Conservation (phyloP, 2,329 filamentous ascomycete species). For the Chlorencoelia australis region DNA sequence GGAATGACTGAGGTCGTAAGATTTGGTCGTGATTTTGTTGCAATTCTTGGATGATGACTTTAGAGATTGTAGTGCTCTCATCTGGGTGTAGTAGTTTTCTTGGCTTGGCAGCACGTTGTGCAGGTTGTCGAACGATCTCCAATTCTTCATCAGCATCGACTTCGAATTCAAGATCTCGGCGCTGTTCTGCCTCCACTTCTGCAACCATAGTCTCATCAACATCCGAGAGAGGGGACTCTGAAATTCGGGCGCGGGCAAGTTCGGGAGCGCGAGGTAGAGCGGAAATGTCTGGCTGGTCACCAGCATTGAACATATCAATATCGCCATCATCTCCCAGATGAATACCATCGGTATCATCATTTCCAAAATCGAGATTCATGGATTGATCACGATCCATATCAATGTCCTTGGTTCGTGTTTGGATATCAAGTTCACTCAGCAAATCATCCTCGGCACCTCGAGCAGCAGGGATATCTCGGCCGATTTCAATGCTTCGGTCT, state of each 20-base stretch:
- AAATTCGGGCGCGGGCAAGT: slow-evolving; percentile 49
- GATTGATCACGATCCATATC: slow-evolving; percentile 42
- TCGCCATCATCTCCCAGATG: slow-evolving; percentile 53
- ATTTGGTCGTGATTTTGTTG: slow-evolving; percentile 82
- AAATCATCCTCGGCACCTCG: slow-evolving; percentile 61
- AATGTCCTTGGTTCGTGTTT: slow-evolving; percentile 44
- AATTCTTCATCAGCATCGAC: slow-evolving; percentile 43
- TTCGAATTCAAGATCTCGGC: slow-evolving; percentile 45
- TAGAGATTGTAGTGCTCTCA: slow-evolving; percentile 62
- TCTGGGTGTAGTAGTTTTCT: slow-evolving; percentile 81
- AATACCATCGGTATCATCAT: slow-evolving; percentile 39
- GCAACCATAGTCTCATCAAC: slow-evolving; percentile 53
- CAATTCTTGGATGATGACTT: slow-evolving; percentile 71
- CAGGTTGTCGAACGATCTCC: slow-evolving; percentile 54
- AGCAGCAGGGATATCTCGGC: slow-evolving; percentile 70
- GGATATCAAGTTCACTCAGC: slow-evolving; percentile 48
- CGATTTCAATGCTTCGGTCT: slow-evolving; percentile 70
- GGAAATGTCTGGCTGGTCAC: slow-evolving; percentile 45
- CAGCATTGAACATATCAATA: slow-evolving; percentile 51
- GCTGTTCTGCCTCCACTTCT: slow-evolving; percentile 44
- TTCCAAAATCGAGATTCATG: slow-evolving; percentile 41
- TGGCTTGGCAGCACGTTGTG: slow-evolving; percentile 54
- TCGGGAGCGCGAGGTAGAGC: slow-evolving; percentile 38
- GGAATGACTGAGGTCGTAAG: slow-evolving; percentile 68
- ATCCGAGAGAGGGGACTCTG: slow-evolving; percentile 60